Evolutionary conservation across 1,139 yeast species (phyloP), one percentile per base, ranked within the genome.

Genomic region (Geotrichum macrosporum): DNA sequence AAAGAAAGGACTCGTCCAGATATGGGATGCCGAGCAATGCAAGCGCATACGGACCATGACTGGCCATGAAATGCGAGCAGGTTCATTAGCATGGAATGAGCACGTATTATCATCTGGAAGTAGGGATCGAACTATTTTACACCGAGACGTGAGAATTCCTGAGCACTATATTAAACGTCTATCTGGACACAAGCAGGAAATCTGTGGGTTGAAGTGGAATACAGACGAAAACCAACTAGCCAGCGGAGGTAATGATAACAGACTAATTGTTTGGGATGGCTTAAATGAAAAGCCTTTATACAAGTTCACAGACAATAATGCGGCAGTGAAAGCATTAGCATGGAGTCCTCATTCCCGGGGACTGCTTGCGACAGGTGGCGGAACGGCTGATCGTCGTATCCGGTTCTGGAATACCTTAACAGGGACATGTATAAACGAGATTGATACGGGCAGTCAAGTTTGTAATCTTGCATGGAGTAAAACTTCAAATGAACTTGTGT

Each of bases 311-410:
- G 95, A 87, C 54, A 97, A 92, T 61, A 78, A 78, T 18, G 97
- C 98, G 0, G 99, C 98, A 0, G 95, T 92, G 4, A 92, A 89
- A 66, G 98, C 97, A 1, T 76, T 92, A 46, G 86, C 95, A 1
- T 92, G 99, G 99, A 85, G 95, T 0, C 97, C 98, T 0, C 97
- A 92, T 62, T 95, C 87, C 61, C 72, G 97, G 50, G 97, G 97
- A 0, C 75, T 89, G 3, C 67, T 92, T 46, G 97, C 97, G 0
- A 80, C 94, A 2, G 99, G 98, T 5, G 99, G 98, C 22, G 99
- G 99, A 20, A 88, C 97, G 0, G 94, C 95, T 1, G 99, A 92
- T 65, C 79, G 92, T 49, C 77, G 84, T 26, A 82, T 94, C 57
- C 84, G 92, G 64, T 81, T 89, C 20, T 92, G 98, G 98, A 89